A percentile compares a stretch with the other conserved stretches of the same genome.
phyloP scores from a whole-genome alignment of 129 eudicot genomes.

The Ambrosia artemisiifolia region DNA sequence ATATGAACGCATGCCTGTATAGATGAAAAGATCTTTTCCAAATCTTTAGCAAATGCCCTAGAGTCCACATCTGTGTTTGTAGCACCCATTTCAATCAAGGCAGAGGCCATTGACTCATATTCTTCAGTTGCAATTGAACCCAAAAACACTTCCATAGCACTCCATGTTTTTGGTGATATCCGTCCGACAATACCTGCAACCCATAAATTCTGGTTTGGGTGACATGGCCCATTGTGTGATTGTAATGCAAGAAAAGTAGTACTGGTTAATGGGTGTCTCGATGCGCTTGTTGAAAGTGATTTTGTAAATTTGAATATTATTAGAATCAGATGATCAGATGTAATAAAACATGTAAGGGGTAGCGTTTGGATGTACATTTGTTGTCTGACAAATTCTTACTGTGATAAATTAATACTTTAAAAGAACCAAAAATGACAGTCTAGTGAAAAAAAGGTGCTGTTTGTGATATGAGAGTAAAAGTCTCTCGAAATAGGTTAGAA shows the following conservation, averaged over 20 bases:
- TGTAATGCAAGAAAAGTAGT: background rate
- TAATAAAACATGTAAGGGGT: background rate
- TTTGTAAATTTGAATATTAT: background rate
- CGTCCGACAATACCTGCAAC: conserved; percentile 90
- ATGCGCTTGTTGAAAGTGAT: background rate
- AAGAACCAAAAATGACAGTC: background rate
- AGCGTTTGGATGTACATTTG: background rate
- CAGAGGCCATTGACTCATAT: conserved; percentile 89
- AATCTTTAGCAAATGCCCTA: conserved; percentile 80
- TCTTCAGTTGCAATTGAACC: conserved; percentile 78
- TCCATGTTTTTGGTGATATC: conserved; percentile 89
- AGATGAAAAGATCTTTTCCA: conserved; percentile 87
- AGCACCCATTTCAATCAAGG: conserved; percentile 94
- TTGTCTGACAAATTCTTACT: background rate
- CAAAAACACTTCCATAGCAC: conserved; percentile 93
- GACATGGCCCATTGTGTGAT: conserved; percentile 7
- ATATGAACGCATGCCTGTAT: conserved; percentile 56
- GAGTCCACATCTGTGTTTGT: conserved; percentile 71
- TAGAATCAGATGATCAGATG: background rate
- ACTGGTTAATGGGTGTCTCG: background rate
- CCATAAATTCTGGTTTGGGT: conserved; percentile 16
- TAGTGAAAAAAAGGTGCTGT: background rate
- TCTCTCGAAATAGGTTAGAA: background rate
- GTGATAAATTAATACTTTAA: background rate
- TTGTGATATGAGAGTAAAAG: background rate